A percentile compares a stretch with the other conserved stretches of the same genome.
These are phyloP conservation scores for Flueggea neowawraea DNA, from an alignment of 441 rosid species.

Conservation along the genomic window DNA sequence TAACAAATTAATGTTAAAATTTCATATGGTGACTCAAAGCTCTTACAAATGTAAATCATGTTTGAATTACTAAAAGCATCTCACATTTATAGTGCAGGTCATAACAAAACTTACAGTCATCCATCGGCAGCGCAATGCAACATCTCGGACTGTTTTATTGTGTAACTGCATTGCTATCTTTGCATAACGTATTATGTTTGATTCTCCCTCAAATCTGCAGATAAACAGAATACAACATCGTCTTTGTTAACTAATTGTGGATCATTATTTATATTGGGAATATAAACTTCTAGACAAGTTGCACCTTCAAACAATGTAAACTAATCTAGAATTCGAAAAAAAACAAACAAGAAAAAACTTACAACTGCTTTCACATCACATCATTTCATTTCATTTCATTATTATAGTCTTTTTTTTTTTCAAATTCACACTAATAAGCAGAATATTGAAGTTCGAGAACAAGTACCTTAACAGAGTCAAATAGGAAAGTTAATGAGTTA, in stretches of 20 bases:
- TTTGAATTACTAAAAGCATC: no score
- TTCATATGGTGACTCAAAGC: neutral
- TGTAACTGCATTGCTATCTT: conserved; percentile 71
- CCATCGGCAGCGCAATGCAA: conserved; percentile 80
- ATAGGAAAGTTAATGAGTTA: no score
- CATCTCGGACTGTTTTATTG: conserved; percentile 73
- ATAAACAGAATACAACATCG: conserved; percentile 8
- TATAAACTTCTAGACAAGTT: neutral
- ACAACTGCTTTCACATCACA: no score
- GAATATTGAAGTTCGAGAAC: no score
- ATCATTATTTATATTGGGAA: neutral
- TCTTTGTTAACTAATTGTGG: neutral
- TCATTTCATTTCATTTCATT: no score
- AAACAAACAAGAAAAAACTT: neutral
- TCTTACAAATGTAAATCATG: neutral
- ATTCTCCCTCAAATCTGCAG: conserved; percentile 51
- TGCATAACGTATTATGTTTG: conserved; percentile 55
- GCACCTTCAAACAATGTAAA: neutral
- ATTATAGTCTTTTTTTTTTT: no score
- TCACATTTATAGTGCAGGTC: neutral
- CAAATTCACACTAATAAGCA: no score
- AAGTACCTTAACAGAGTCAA: no score
- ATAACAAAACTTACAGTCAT: conserved; percentile 55
- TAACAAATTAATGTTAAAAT: conserved; percentile 1
- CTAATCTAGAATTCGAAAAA: no score